These are phyloP conservation scores for Mycena alexandri DNA, from an alignment of 768 basidiomycete genomes.

Conservation along the genomic window DNA sequence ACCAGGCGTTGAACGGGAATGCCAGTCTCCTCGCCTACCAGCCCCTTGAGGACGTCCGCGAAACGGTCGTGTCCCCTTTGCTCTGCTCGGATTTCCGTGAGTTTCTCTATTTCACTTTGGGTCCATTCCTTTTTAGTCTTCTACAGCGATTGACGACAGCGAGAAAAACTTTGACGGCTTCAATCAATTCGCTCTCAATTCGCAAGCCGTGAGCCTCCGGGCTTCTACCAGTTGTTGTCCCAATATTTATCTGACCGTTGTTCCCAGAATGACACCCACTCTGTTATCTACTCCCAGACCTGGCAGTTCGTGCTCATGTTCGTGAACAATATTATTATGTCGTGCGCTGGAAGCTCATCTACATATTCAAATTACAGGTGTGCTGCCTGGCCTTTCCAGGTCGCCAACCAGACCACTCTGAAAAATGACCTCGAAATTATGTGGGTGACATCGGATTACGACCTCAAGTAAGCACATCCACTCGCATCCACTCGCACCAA, in stretches of 20 bases:
- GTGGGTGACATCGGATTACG: constrained; percentile 33
- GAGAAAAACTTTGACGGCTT: constrained; percentile 11
- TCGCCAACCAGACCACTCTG: neutral
- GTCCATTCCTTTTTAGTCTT: no score
- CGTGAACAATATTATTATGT: no score
- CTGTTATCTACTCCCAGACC: constrained; percentile 13
- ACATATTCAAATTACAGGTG: neutral
- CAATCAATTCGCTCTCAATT: constrained; percentile 7
- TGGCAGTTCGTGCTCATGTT: constrained; percentile 15
- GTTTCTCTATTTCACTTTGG: neutral
- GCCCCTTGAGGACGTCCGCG: constrained; percentile 13
- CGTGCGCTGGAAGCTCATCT: no score
- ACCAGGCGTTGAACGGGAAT: constrained; percentile 17
- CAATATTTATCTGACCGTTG: no score
- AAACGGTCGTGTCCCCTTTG: constrained; percentile 13
- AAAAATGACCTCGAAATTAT: constrained; percentile 1
- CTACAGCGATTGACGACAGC: neutral
- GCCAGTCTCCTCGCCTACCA: constrained; percentile 17
- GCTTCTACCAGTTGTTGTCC: no score
- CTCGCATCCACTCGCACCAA: no score
- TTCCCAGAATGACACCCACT: neutral
- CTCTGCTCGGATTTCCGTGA: constrained; percentile 29
- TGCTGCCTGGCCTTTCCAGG: constrained; percentile 15
- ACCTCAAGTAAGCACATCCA: constrained; percentile 23
- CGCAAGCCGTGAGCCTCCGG: constrained; percentile 8